Base-by-base conservation (phyloP, 1,284 basidiomycete species). In the Sphagnurus paluster region DNA sequence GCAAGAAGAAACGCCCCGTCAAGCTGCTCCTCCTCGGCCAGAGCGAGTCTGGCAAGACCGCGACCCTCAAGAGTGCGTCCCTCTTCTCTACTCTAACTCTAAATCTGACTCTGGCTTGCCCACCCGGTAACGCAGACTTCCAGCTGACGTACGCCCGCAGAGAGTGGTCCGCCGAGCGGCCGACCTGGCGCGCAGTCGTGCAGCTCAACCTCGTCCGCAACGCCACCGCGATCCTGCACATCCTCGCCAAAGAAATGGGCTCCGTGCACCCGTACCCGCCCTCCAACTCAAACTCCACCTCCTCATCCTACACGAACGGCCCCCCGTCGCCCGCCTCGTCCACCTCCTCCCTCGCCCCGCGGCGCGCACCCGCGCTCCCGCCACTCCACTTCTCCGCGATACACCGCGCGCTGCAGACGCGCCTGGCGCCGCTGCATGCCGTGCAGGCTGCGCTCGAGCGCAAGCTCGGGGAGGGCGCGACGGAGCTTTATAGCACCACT, bases 161-260 rank as follows among this genome's bases (percentile, higher is more conserved):
- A 42, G 78, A 84, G 58, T 86, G 87, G 81, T 71, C 74, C 3
- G 77, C 82, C 50, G 84, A 89, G 56, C 79, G 79, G 40, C 67
- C 72, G 3, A 77, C 84, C 24, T 90, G 88, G 88, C 78, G 84
- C 14, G 69, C 77, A 6, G 83, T 90, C 52, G 82, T 90, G 54
- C 82, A 84, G 58, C 77, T 90, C 61, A 60, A 90, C 61, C 77
- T 90, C 61, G 74, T 87, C 47, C 79, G 84, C 49, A 84, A 82
- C 53, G 74, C 87, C 57, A 76, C 80, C 55, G 62, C 64, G 35
- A 77, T 88, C 39, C 68, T 86, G 13, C 74, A 84, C 40, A 62
- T 74, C 35, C 66, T 87, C 46, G 55, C 65, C n/a, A 71, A 72
- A 21, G 82, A 83, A 55, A 78, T 84, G 72, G 58, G n/a, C n/a